Conservation (phyloP, 306 rosid genomes). For the Quillaja saponaria region DNA sequence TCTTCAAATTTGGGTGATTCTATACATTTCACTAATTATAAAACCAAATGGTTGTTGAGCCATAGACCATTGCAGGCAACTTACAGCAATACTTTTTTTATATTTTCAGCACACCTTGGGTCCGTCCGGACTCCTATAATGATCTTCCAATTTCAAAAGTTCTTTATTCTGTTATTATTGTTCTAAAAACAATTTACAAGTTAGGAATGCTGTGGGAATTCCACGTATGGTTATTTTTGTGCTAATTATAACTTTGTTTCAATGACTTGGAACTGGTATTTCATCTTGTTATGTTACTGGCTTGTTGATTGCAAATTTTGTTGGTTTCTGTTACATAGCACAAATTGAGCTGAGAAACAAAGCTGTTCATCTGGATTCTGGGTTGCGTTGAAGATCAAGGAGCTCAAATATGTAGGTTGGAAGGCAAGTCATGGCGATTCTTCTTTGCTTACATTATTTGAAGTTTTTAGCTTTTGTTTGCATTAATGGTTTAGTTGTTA, state of each 20-base stretch:
- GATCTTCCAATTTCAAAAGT: no score
- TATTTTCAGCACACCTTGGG: no score
- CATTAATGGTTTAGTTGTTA: conserved; percentile 50
- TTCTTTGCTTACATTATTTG: conserved; percentile 42
- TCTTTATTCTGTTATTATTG: background rate
- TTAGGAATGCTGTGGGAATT: conserved; percentile 6
- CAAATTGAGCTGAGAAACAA: conserved; percentile 42
- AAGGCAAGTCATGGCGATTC: conserved; percentile 38
- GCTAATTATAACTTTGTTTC: no score
- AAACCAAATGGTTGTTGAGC: no score
- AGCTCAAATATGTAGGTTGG: conserved; percentile 23
- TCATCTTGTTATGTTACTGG: conserved; percentile 13
- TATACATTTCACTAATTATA: no score
- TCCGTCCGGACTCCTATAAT: no score
- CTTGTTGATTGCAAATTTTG: conserved; percentile 30
- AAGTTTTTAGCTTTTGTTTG: conserved; percentile 54
- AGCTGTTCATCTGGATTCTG: conserved; percentile 42
- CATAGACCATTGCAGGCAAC: no score
- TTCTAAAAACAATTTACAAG: background rate
- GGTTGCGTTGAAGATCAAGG: conserved; percentile 42
- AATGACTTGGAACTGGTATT: conserved; percentile 5
- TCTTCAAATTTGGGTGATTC: no score
- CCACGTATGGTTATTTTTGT: background rate
- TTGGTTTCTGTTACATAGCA: conserved; percentile 42
- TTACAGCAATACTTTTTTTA: no score